A percentile compares a stretch with the other conserved stretches of the same genome.
Evolutionary conservation across 208 protist species (phyloP).

Genomic region (Angomonas desouzai): DNA sequence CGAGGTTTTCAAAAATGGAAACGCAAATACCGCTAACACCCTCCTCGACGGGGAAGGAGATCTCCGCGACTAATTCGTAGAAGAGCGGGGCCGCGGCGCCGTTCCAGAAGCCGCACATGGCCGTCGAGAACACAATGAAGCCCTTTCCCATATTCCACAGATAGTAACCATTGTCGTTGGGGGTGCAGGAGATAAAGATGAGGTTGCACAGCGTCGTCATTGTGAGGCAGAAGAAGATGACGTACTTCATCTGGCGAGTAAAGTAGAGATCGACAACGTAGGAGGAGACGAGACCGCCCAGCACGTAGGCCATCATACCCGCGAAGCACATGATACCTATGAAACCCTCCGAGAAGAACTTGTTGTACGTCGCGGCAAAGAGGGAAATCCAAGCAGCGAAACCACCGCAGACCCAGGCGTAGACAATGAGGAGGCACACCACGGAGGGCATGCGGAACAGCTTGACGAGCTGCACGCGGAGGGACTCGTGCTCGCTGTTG

Average conservation of each 20-base stretch:
- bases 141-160: conserved; percentile 58
- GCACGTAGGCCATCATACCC: conserved; percentile 73
- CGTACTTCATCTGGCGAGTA: conserved; percentile 85
- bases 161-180: conserved; percentile 69
- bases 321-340: conserved; percentile 85
- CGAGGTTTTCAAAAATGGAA: conserved; percentile 80
- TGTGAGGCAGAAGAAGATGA: conserved; percentile 82
- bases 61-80: conserved; percentile 82
- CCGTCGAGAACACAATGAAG: conserved; percentile 72
- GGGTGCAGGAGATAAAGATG: conserved; percentile 74
- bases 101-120: conserved; percentile 83
- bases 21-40: conserved; percentile 79
- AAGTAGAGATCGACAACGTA: conserved; percentile 81
- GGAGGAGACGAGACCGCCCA: conserved; percentile 68
- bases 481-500: conserved; percentile 31
- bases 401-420: conserved; percentile 80
- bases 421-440: conserved; percentile 74
- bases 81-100: conserved; percentile 82
- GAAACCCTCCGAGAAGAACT: conserved; percentile 59
- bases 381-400: conserved; percentile 84
- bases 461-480: conserved; percentile 48
- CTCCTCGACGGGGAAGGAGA: conserved; percentile 84
- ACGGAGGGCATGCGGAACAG: conserved; percentile 60
- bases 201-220: conserved; percentile 77
- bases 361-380: conserved; percentile 70